Evolutionary conservation across 306 rosid genomes (phyloP), one percentile per base, ranked within the genome.

Genomic region (Vachellia pachyceras): DNA sequence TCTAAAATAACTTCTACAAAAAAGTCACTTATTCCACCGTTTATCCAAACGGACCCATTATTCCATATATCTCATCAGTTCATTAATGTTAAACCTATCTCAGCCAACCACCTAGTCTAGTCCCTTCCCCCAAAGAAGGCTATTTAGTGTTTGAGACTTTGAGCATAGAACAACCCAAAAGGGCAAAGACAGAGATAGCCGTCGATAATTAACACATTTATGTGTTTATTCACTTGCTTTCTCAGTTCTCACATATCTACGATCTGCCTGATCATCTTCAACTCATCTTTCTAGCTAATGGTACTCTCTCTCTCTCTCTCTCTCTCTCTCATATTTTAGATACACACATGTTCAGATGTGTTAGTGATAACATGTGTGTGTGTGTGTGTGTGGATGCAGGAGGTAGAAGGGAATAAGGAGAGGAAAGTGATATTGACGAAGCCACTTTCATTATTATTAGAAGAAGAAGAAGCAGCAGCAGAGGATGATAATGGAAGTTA

Each of bases 381-480:
- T 50, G 5, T 7, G 18, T n/a, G 97, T 54, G 11, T 7, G 17
- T 5, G 57, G 65, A 22, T 58, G 58, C 58, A 58, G 65, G 65
- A 14, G 10, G 4, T 8, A 63, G 68, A 11, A 63, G 68, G 36
- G 41, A 29, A 29, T 47, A 80, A 77, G 73, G 84, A 73, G 44
- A 17, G 44, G 0, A 70, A 50, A 45, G 61, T 89, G 13, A 77
- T 86, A 37, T 57, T 95, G n/a, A 88, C 92, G 0, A 91, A 90
- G 84, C 97, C 97, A 15, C 23, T 88, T 22, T 80, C 91, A 44
- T 57, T 91, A 39, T 89, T 84, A 11, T 83, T 73, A 1, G 92
- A 58, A 18, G 22, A 54, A 5, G 60, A 52, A 3, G 92, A 86
- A 9, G 75, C 77, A 1, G 92, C 85, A 6, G 75, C 79, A 29